Evolutionary conservation across 1,284 basidiomycete species (phyloP).

Genomic region (Naganishia cerealis): DNA sequence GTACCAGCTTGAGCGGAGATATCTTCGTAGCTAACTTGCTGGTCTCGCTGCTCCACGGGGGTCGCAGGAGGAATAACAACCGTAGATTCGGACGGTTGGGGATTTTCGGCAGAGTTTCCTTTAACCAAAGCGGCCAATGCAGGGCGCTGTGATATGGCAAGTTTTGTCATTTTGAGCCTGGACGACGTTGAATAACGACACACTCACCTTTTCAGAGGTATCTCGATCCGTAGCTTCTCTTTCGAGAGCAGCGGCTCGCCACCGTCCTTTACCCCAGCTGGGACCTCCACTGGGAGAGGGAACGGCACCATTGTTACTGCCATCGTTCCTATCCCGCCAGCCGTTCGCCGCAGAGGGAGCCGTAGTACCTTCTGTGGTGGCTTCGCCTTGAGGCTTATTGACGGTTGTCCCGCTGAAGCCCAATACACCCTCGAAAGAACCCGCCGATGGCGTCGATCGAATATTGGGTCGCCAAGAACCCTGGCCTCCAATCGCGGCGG

Average conservation of each 20-base stretch:
- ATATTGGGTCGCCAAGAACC: slow-evolving; percentile 47
- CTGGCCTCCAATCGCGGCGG: slow-evolving; percentile 29
- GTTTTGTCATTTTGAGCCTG: slow-evolving; percentile 27
- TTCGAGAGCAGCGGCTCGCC: slow-evolving; percentile 46
- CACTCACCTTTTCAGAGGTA: slow-evolving; percentile 38
- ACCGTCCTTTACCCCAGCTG: slow-evolving; percentile 50
- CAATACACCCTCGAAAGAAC: slow-evolving; percentile 53
- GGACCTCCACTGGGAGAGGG: slow-evolving; percentile 38
- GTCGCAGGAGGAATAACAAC: slow-evolving; percentile 29
- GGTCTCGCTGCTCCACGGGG: slow-evolving; percentile 29
- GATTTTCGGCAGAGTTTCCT: slow-evolving; percentile 21
- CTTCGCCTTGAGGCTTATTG: slow-evolving; percentile 29
- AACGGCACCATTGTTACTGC: slow-evolving; percentile 8
- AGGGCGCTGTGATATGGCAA: slow-evolving; percentile 36
- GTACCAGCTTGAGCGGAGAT: not conserved
- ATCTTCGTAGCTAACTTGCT: slow-evolving; percentile 11
- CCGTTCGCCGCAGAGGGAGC: slow-evolving; percentile 26
- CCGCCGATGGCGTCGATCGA: slow-evolving; percentile 41
- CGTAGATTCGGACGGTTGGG: slow-evolving; percentile 29
- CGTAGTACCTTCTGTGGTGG: slow-evolving; percentile 19
- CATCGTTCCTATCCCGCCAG: slow-evolving; percentile 29
- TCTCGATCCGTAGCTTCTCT: slow-evolving; percentile 33
- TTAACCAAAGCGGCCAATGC: slow-evolving; percentile 31
- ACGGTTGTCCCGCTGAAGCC: slow-evolving; percentile 44
- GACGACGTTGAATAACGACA: not conserved